Conservation (phyloP, 164 flowering plant genomes). For the Chimonanthus salicifolius region DNA sequence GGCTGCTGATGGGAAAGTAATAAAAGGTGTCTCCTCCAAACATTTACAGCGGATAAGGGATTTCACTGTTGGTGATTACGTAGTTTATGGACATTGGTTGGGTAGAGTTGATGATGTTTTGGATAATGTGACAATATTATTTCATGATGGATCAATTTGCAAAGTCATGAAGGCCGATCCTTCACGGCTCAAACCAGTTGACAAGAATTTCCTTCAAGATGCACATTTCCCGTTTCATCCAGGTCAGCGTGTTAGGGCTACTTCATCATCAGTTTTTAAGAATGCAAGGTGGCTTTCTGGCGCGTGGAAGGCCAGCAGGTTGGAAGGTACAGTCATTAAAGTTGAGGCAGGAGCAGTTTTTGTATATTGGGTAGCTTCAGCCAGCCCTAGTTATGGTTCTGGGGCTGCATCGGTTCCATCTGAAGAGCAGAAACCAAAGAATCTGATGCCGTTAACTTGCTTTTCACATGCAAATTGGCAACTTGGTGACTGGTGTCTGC, state of each 20-base stretch:
- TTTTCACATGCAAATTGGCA: slow-evolving; percentile 94
- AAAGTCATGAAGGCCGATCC: slow-evolving; percentile 86
- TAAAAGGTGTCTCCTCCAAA: slow-evolving; percentile 57
- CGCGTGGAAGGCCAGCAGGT: slow-evolving; percentile 64
- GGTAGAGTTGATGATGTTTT: slow-evolving; percentile 92
- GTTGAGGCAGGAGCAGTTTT: slow-evolving; percentile 83
- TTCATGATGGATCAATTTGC: slow-evolving; percentile 94
- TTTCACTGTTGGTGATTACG: slow-evolving; percentile 80
- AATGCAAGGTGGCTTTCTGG: slow-evolving; percentile 85
- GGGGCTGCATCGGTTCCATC: slow-evolving; percentile 73
- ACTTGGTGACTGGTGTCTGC: slow-evolving; percentile 93
- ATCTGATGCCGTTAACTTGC: slow-evolving; percentile 71
- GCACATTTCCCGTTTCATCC: slow-evolving; percentile 84
- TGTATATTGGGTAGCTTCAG: slow-evolving; percentile 91
- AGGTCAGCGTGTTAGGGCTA: slow-evolving; percentile 85
- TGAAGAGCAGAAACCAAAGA: slow-evolving; percentile 85
- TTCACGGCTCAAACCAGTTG: slow-evolving; percentile 58
- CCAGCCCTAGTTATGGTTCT: slow-evolving; percentile 68
- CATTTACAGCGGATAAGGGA: slow-evolving; percentile 74
- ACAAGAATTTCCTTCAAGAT: slow-evolving; percentile 64
- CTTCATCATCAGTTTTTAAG: slow-evolving; percentile 80
- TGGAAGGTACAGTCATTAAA: slow-evolving; percentile 82
- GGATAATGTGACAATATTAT: slow-evolving; percentile 80
- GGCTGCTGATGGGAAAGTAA: slow-evolving; percentile 45
- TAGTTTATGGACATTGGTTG: slow-evolving; percentile 88